Evolutionary conservation across 2,329 filamentous ascomycete genomes (phyloP), one percentile per base, ranked within the genome.

Genomic region (Pyricularia sp.): DNA sequence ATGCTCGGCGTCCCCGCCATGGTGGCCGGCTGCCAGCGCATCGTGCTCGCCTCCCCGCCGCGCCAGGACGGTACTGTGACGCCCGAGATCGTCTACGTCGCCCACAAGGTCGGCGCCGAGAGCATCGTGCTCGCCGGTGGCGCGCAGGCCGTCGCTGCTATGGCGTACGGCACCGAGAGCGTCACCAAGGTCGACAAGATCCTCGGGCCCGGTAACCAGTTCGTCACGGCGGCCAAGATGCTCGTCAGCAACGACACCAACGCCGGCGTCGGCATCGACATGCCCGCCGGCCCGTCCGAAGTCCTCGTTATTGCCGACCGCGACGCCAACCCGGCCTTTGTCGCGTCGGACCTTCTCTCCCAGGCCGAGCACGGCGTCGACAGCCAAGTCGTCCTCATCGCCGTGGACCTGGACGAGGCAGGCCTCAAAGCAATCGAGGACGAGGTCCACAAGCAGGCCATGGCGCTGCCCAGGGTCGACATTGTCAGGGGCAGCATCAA

Each of bases 141-240:
- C 67, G 94, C 93, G 0, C 94, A 99, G 78, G 94, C 94, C 59
- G 88, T 99, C 49, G 94, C 93, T 24, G 94, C 94, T 62, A 89
- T 99, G 88, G 94, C 94, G 2, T 99, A 99, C 77, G 94, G 94
- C 62, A 99, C 94, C 0, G 89, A 97, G 77, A 93, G 88, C 70
- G 86, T 99, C 63, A 90, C 82, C 75, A 99, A 99, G 80, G 94
- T 99, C 8, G 94, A 99, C 82, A 99, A 99, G 84, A 97, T 99
- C 70, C 85, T 97, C 13, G 94, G 94, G 0, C 94, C 94, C 2
- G 94, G 94, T 44, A 99, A 99, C 78, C 94, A 97, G 76, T 99
- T 97, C 73, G 94, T 99, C 55, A 99, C 94, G 0, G 94, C 94
- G 0, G 94, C 91, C 64, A 99, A 99, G 84, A 99, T 99, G 94